phyloP scores from a whole-genome alignment of 202 grass and related monocot species.

The Setaria viridis region DNA sequence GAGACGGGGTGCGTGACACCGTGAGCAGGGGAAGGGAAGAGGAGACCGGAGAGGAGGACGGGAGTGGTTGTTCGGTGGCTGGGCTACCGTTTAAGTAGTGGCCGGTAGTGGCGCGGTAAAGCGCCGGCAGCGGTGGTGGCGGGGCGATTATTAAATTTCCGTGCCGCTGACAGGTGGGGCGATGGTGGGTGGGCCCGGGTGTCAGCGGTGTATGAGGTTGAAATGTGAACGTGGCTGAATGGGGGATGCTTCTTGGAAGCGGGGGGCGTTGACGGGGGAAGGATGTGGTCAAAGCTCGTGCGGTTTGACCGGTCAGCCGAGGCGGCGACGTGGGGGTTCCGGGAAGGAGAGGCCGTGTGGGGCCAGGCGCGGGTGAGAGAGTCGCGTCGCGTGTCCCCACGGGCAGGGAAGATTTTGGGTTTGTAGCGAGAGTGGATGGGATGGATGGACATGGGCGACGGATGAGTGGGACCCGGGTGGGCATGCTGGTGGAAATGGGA shows the following conservation, averaged over 20 bases:
- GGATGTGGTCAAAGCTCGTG: constrained; percentile 56
- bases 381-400: constrained; percentile 23
- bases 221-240: constrained; percentile 35
- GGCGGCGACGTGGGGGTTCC: constrained; percentile 48
- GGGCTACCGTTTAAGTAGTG: constrained; percentile 50
- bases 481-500: background rate
- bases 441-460: no score
- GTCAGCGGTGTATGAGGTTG: background rate
- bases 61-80: constrained; percentile 28
- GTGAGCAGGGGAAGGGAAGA: background rate
- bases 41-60: constrained; percentile 8
- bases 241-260: constrained; percentile 44
- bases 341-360: constrained; percentile 32
- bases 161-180: background rate
- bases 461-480: background rate
- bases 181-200: fast-evolving
- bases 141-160: background rate
- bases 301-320: constrained; percentile 37
- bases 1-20: background rate
- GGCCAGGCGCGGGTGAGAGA: background rate
- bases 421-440: background rate
- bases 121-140: background rate
- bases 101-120: constrained; percentile 3
- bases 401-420: background rate
- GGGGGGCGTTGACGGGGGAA: background rate